phyloP scores from a whole-genome alignment of 495 filamentous ascomycete genomes.

The Tuber magnatum region DNA sequence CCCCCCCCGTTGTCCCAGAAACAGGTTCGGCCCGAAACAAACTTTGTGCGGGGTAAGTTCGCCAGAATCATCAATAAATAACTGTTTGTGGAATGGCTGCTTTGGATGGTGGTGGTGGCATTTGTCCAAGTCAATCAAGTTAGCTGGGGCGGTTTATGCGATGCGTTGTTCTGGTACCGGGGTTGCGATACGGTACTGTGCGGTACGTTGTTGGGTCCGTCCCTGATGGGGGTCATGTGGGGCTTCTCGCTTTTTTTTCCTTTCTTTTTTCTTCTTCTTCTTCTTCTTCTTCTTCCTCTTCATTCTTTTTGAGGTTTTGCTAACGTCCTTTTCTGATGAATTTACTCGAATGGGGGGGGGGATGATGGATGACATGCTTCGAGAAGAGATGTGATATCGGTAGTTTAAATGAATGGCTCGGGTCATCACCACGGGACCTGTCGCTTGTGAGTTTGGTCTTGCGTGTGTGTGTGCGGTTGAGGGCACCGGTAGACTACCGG shows the following conservation, averaged over 20 bases:
- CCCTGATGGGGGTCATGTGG: constrained; percentile 3
- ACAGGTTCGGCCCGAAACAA: neutral
- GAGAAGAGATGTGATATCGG: constrained; percentile 6
- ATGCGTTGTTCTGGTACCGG: constrained; percentile 3
- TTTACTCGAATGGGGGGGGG: neutral
- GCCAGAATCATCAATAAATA: neutral
- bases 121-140: neutral
- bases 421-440: neutral
- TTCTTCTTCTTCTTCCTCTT: too few species aligned
- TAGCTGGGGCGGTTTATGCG: neutral
- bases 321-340: neutral
- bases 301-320: neutral
- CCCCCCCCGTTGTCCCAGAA: constrained; percentile 1
- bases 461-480: neutral
- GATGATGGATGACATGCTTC: constrained; percentile 2
- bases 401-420: neutral
- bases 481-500: neutral
- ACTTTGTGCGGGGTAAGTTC: neutral
- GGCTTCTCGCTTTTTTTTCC: neutral
- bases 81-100: neutral
- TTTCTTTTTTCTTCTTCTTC: too few species aligned
- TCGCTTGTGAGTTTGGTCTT: neutral
- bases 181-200: constrained; percentile 2
- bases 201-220: neutral
- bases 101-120: neutral